Conservation (phyloP, 1,139 yeast genomes). For the Meyerozyma elateridarum region DNA sequence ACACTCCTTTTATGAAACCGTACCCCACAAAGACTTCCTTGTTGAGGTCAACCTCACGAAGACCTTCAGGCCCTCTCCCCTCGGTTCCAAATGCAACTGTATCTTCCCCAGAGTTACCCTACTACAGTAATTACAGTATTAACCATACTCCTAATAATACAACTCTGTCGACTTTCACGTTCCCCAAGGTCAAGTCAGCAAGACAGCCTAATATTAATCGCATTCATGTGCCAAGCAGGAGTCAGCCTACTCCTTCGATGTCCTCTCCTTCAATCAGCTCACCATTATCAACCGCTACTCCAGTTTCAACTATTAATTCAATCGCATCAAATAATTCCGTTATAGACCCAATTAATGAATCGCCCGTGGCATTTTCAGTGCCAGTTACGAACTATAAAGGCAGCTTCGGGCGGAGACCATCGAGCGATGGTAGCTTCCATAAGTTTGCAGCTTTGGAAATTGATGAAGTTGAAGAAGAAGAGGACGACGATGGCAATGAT, state of each 20-base stretch:
- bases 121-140: constrained; percentile 6
- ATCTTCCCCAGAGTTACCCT: constrained; percentile 9
- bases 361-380: constrained; percentile 38
- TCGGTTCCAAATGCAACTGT: constrained; percentile 8
- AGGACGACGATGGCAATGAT: constrained; percentile 12
- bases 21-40: constrained; percentile 3
- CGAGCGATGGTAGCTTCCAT: constrained; percentile 22
- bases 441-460: constrained; percentile 22
- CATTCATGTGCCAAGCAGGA: constrained; percentile 1
- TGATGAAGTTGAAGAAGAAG: constrained; percentile 27
- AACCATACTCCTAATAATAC: constrained; percentile 4
- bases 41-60: constrained; percentile 17
- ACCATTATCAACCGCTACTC: constrained; percentile 33
- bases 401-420: constrained; percentile 19
- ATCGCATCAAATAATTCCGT: constrained; percentile 17
- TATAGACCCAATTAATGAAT: constrained; percentile 38
- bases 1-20: constrained; percentile 5
- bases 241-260: constrained; percentile 7
- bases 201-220: constrained; percentile 1
- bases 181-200: constrained; percentile 7
- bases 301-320: constrained; percentile 25
- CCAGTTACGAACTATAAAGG: constrained; percentile 20
- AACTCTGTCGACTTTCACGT: constrained; percentile 4
- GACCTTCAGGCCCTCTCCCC: constrained; percentile 17
- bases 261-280: constrained; percentile 35